Percentiles rank a stretch among this genome's conserved stretches.
Evolutionary conservation across 129 eudicot genomes (phyloP).

Genomic region (Kitagawia praeruptora): DNA sequence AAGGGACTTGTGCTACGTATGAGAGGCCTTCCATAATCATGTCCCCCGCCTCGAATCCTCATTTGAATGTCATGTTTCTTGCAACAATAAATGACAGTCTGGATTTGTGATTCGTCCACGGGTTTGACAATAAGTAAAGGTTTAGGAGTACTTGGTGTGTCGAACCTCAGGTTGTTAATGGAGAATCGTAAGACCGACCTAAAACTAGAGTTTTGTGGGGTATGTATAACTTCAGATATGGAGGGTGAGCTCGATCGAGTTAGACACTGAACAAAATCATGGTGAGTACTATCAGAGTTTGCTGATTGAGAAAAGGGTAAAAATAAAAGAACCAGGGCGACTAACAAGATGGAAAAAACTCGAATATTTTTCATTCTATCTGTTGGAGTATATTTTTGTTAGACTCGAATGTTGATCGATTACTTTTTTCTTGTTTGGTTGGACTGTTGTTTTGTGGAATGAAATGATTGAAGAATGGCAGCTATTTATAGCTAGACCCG

Average conservation of each 20-base stretch:
- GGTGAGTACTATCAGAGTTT: not conserved
- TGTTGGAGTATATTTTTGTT: no score
- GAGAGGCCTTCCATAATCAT: not conserved
- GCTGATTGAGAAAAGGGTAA: not conserved
- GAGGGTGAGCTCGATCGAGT: not conserved
- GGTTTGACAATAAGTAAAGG: not conserved
- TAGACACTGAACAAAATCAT: not conserved
- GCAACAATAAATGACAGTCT: not conserved
- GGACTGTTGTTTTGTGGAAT: no score
- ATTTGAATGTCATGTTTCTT: not conserved
- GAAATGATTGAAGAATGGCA: no score
- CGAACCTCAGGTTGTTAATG: not conserved
- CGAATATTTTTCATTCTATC: not conserved
- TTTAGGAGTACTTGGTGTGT: not conserved
- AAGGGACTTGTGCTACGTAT: not conserved
- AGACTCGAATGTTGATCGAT: no score
- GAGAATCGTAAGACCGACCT: not conserved
- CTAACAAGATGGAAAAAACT: not conserved
- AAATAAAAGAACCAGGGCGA: not conserved
- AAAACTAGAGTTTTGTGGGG: not conserved
- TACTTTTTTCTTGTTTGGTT: no score
- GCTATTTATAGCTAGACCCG: no score
- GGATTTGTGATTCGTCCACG: not conserved
- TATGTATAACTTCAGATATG: not conserved
- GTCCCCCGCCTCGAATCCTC: not conserved